Base-by-base conservation (phyloP, 257 asterid species). In the Przewalskia tangutica region DNA sequence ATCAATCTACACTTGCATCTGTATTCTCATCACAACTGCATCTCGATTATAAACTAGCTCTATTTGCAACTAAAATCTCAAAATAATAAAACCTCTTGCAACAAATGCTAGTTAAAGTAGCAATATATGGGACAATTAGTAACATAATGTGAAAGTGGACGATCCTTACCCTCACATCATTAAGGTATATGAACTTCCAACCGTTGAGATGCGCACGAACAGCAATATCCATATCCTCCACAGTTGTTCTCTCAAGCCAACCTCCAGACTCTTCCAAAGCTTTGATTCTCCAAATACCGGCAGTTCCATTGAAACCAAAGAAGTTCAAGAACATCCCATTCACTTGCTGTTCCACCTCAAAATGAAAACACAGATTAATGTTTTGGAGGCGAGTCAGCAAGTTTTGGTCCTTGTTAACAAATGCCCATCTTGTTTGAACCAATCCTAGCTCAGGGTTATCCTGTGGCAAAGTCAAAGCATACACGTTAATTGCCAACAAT, bases 281-380 rank as follows among this genome's bases (percentile, higher is more conserved):
- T 81, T 90, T 86, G 83, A 91, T 90, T 85, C 96, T 89, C 96
- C 94, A 91, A 77, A 91, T 92, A 23, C 96, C 96, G 12, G 96
- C 96, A 4, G 96, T 91, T 42, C 96, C 94, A 32, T 91, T 91
- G 62, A 91, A 91, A 50, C 96, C 96, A n/a, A 91, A 91, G 77
- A 91, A 91, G 77, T 92, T 92, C 88, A 92, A 85, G 90, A 92
- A 90, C 27, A 87, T 89, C 7, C 97, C 93, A 77, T 90, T 92
- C 76, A 92, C 97, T 82, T 92, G 97, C 86, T 92, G 97, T 80
- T 92, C 97, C 2, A 92, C 93, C 89, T 92, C 97, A 59, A 92
- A 92, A 89, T 92, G 97, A 75, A 88, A 92, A 83, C 93, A 88
- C 23, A 90, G 46, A 77, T 90, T 92, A 60, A 92, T 89, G 86